phyloP scores from a whole-genome alignment of 805 yeast genomes.

The Kuraishia floccosa region DNA sequence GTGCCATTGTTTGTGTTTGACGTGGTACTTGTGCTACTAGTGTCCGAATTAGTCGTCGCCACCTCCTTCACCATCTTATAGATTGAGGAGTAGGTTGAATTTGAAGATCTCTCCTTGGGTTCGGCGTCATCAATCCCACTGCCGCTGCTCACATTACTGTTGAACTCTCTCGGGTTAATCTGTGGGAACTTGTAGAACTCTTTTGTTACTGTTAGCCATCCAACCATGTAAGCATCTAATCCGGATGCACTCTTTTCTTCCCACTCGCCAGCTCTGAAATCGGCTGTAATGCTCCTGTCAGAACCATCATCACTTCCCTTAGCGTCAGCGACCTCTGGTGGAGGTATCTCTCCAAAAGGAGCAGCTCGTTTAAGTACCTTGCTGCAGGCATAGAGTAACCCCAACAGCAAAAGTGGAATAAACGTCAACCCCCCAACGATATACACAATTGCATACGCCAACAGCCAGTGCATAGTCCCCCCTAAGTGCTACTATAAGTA shows the following conservation, averaged over 20 bases:
- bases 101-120: neutral
- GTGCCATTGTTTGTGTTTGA: too few species aligned
- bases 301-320: conserved; percentile 13
- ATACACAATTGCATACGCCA: conserved; percentile 24
- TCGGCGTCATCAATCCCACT: conserved; percentile 1
- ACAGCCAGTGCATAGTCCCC: neutral
- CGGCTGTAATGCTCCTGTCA: conserved; percentile 15
- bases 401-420: conserved; percentile 42
- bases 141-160: conserved; percentile 1
- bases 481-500: too few species aligned
- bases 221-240: conserved; percentile 49
- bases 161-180: conserved; percentile 14
- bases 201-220: conserved; percentile 80
- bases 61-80: conserved; percentile 9
- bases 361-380: conserved; percentile 19
- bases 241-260: conserved; percentile 53
- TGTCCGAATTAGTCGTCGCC: conserved; percentile 5
- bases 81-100: neutral
- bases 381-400: conserved; percentile 26
- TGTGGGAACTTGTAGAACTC: conserved; percentile 52
- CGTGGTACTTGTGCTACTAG: conserved; percentile 4
- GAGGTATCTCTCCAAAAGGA: conserved; percentile 11
- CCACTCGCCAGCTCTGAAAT: conserved; percentile 51
- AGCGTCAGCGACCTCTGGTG: conserved; percentile 11
- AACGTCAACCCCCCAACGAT: conserved; percentile 76